Conservation (phyloP, 2,329 filamentous ascomycete genomes). For the Chalaropsis ovoidea region DNA sequence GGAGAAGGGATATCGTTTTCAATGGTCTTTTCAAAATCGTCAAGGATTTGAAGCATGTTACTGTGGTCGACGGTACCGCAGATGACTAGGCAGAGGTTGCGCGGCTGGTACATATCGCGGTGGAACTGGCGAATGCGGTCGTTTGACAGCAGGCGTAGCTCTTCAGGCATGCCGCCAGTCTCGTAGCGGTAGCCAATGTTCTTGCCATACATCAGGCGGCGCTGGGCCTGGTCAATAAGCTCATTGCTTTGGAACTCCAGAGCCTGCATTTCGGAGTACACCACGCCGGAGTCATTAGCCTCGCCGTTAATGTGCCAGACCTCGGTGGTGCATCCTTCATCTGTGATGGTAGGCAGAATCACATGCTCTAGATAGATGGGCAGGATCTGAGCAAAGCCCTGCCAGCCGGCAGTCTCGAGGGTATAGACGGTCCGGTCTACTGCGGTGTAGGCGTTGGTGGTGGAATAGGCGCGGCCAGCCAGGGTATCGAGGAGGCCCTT, state of each 20-base stretch:
- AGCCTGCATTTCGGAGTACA: conserved; percentile 98
- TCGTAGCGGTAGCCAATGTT: conserved; percentile 91
- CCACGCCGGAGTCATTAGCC: conserved; percentile 90
- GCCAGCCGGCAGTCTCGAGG: conserved; percentile 90
- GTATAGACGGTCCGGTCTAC: conserved; percentile 96
- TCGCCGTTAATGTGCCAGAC: conserved; percentile 91
- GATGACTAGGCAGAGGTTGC: conserved; percentile 82
- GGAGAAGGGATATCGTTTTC: conserved; percentile 67
- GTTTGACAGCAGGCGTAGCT: conserved; percentile 72
- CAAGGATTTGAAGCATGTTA: conserved; percentile 68
- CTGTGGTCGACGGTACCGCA: conserved; percentile 84
- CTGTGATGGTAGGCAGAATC: conserved; percentile 80
- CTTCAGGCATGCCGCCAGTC: conserved; percentile 95
- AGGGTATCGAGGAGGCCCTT: conserved; percentile 93
- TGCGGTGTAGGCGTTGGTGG: conserved; percentile 94
- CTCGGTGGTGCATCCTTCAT: conserved; percentile 87
- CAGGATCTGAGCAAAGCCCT: conserved; percentile 87
- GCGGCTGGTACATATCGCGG: conserved; percentile 93
- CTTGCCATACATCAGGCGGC: conserved; percentile 74
- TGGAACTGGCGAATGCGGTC: conserved; percentile 93
- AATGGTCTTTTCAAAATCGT: conserved; percentile 81
- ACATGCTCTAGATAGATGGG: conserved; percentile 94
- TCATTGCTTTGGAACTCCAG: conserved; percentile 76
- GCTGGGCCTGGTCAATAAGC: conserved; percentile 76
- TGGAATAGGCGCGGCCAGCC: conserved; percentile 83